Base-by-base conservation (phyloP, 768 basidiomycete genomes). In the Pulveroboletus ravenelii region DNA sequence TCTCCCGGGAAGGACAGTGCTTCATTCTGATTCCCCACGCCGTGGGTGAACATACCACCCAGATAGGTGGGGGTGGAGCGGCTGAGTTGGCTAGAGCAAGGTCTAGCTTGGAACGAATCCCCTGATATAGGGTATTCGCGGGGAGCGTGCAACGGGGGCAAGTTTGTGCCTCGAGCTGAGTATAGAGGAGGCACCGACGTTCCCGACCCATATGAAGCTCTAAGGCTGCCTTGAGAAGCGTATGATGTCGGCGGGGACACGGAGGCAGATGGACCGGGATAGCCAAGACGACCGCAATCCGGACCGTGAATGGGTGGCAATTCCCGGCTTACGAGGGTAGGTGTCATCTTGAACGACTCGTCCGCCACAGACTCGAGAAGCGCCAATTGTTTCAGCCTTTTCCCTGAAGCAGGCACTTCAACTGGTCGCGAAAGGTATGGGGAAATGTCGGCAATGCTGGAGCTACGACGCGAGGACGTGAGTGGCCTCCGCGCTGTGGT, bases 331-430 rank as follows among this genome's bases (percentile, higher is more conserved):
- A 56, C 56, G 50, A 69, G 63, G 50, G 61, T 69, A 51, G 79
- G 74, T 23, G 79, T 75, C 74, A 83, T 76, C 52, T 77, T 75
- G 6, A 82, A 83, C 5, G 88, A 87, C 63, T 90, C 87, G 58
- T 84, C 80, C 0, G 82, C 85, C 32, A 89, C 81, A 13, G 79
- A 73, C 62, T 89, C 86, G 10, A 88, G 70, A 52, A 89, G 71
- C 2, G 86, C 86, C 23, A 85, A 72, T 56, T 84, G 88, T 65
- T 81, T 81, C 65, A 87, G 65, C 50, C 76, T 79, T 62, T 82
- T 85, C 13, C 81, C 77, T 30, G 82, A 81, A 5, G 76, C 70
- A 8, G 81, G 77, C 10, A 80, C 69, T 53, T 79, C 82, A 23
- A 69, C 65, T 7, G 79, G 69, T 47, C 78, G 77, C 10, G 79